Conservation (phyloP, 2,329 filamentous ascomycete genomes). For the Curvularia spicifera region DNA sequence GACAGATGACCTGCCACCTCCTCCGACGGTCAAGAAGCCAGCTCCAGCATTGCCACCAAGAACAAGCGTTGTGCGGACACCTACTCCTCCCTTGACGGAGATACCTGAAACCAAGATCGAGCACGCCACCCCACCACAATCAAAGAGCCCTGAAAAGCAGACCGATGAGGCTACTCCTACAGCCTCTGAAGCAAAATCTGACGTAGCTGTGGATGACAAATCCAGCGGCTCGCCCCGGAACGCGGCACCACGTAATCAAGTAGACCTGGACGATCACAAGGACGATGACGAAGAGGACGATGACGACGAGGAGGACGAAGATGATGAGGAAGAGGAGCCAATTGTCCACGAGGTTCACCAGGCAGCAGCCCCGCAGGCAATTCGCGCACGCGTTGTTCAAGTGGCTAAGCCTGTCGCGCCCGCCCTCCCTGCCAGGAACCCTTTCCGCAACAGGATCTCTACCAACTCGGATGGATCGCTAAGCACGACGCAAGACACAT, state of each 20-base stretch:
- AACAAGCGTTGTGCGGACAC: conserved; percentile 25
- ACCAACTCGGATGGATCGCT: conserved; percentile 40
- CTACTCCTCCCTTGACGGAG: conserved; percentile 39
- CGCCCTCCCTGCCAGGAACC: conserved; percentile 77
- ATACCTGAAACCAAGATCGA: conserved; percentile 44
- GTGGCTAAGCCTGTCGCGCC: conserved; percentile 83
- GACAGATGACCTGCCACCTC: conserved; percentile 29
- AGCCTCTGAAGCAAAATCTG: conserved; percentile 3
- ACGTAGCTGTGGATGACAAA: conserved; percentile 3
- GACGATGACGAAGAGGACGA: conserved; percentile 57
- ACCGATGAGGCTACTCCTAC: conserved; percentile 16
- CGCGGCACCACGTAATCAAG: conserved; percentile 39
- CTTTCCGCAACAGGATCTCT: conserved; percentile 58
- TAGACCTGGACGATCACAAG: conserved; percentile 53
- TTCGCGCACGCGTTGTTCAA: conserved; percentile 80
- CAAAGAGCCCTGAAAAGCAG: conserved; percentile 13
- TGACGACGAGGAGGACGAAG: conserved; percentile 51
- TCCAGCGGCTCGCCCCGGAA: conserved; percentile 14
- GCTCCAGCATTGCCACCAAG: conserved; percentile 37
- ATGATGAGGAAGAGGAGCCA: conserved; percentile 63
- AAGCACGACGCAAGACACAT: conserved; percentile 29
- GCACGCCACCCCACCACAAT: conserved; percentile 24
- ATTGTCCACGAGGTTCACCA: conserved; percentile 73
- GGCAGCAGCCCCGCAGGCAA: conserved; percentile 67
- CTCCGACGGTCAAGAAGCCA: conserved; percentile 27